phyloP scores from a whole-genome alignment of 129 eudicot species.

The Heracleum sosnowskyi region DNA sequence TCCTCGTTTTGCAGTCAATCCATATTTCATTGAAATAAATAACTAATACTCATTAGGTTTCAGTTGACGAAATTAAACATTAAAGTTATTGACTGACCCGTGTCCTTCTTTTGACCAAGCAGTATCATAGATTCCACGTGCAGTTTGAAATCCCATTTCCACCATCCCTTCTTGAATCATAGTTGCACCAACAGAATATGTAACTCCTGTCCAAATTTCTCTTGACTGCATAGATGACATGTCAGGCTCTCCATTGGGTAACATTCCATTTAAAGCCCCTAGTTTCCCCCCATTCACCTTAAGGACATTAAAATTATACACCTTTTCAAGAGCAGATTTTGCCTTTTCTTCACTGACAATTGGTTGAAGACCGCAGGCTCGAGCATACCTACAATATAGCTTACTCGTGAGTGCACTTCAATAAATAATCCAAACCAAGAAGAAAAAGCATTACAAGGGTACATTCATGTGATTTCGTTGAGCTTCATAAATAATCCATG shows the following conservation, averaged over 20 bases:
- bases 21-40: not conserved
- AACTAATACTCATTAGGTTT: not conserved
- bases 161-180: slow-evolving; percentile 60
- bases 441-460: not conserved
- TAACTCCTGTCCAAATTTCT: slow-evolving; percentile 66
- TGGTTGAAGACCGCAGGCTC: slow-evolving; percentile 60
- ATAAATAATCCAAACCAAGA: not conserved
- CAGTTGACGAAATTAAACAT: not conserved
- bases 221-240: slow-evolving; percentile 55
- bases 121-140: slow-evolving; percentile 41
- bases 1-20: not conserved
- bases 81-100: slow-evolving; percentile 29
- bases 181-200: slow-evolving; percentile 55
- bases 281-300: slow-evolving; percentile 39
- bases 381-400: slow-evolving; percentile 46
- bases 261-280: slow-evolving; percentile 64
- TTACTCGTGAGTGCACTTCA: not conserved
- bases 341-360: slow-evolving; percentile 60
- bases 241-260: slow-evolving; percentile 52
- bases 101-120: slow-evolving; percentile 49
- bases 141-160: slow-evolving; percentile 56
- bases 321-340: slow-evolving; percentile 37
- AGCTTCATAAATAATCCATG: not conserved
- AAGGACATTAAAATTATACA: slow-evolving; percentile 47
- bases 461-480: not conserved